Percentiles rank a stretch among this genome's conserved stretches.
Evolutionary conservation across 116 monocot species (phyloP).

Genomic region (Trichopus zeylanicus): DNA sequence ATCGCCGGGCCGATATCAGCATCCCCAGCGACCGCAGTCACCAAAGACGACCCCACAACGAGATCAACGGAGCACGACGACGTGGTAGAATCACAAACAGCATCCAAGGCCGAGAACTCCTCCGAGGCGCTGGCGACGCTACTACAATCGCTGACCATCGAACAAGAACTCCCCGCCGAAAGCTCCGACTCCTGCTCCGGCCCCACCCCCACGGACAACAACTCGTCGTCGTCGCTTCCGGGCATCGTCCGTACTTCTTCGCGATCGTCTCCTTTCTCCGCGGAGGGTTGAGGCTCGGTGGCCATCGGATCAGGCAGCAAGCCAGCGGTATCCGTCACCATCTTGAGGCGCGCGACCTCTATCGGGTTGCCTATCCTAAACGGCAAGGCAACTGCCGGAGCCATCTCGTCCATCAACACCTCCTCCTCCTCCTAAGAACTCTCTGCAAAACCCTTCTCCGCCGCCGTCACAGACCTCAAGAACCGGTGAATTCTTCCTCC

Average conservation of each 20-base stretch:
- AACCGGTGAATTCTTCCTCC: too few species aligned
- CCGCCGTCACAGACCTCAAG: too few species aligned
- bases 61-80: constrained; percentile 3
- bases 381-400: constrained; percentile 41
- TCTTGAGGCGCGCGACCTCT: constrained; percentile 36
- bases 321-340: constrained; percentile 23
- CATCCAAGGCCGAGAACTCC: constrained; percentile 20
- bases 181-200: constrained; percentile 26
- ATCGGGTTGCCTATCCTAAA: constrained; percentile 26
- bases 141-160: constrained; percentile 45
- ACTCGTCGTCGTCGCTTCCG: constrained; percentile 36
- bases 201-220: constrained; percentile 15
- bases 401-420: constrained; percentile 61
- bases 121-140: constrained; percentile 41
- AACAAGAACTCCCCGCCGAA: constrained; percentile 32
- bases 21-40: too few species aligned
- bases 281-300: not conserved
- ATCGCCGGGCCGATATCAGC: too few species aligned
- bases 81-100: constrained; percentile 7
- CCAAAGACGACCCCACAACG: too few species aligned
- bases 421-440: constrained; percentile 3
- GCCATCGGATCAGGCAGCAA: constrained; percentile 12
- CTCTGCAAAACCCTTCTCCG: not conserved
- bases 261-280: constrained; percentile 15
- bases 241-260: constrained; percentile 5